Evolutionary conservation across 2,329 filamentous ascomycete species (phyloP).

Genomic region (Colletotrichum plurivorum): DNA sequence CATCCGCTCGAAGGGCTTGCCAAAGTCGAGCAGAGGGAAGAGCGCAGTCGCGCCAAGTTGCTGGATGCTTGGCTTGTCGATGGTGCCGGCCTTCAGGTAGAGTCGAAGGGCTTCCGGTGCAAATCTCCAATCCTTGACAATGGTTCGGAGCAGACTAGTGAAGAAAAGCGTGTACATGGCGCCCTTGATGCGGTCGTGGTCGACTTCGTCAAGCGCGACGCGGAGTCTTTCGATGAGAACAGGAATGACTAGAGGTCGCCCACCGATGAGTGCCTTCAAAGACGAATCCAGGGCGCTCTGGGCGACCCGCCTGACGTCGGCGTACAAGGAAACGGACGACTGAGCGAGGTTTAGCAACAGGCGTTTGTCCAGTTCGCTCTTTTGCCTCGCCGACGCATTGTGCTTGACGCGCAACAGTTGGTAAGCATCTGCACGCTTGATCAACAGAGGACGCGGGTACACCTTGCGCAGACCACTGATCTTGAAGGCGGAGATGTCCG

Average conservation of each 20-base stretch:
- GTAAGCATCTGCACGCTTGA: constrained; percentile 94
- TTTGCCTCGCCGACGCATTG: constrained; percentile 89
- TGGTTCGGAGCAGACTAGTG: constrained; percentile 88
- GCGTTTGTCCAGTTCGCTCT: constrained; percentile 89
- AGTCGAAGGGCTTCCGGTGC: constrained; percentile 90
- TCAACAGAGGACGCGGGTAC: constrained; percentile 92
- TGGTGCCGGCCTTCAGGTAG: constrained; percentile 90
- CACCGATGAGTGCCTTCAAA: constrained; percentile 90
- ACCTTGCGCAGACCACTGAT: constrained; percentile 92
- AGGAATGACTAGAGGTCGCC: constrained; percentile 89
- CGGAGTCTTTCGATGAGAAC: constrained; percentile 85
- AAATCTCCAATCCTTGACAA: constrained; percentile 94
- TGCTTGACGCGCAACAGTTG: constrained; percentile 94
- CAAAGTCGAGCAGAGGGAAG: constrained; percentile 92
- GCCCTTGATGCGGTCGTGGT: constrained; percentile 95
- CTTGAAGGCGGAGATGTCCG: constrained; percentile 93
- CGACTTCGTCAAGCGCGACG: constrained; percentile 81
- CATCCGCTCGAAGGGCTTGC: constrained; percentile 88
- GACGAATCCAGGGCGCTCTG: constrained; percentile 95
- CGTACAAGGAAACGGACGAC: constrained; percentile 91
- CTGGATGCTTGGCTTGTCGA: constrained; percentile 96
- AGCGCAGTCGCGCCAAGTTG: constrained; percentile 85
- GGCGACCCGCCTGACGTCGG: constrained; percentile 94
- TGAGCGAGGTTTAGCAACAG: constrained; percentile 89
- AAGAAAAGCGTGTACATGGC: constrained; percentile 92